Evolutionary conservation across 2,329 filamentous ascomycete species (phyloP), one percentile per base, ranked within the genome.

Genomic region (Madurella fahalii): DNA sequence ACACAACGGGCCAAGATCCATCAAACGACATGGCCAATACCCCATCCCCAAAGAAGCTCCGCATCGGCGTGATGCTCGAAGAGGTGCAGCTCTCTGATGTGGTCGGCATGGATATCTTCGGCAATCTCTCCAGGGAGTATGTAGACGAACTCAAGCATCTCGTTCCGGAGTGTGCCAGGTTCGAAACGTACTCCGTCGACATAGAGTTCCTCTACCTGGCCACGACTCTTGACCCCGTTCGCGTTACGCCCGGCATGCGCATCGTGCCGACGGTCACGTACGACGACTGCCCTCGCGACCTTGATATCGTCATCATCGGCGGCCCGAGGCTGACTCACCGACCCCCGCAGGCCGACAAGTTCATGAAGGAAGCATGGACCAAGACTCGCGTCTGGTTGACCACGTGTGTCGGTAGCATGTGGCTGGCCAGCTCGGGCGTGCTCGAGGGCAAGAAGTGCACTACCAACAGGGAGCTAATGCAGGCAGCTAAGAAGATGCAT

Each of bases 51-150:
- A 43, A 43, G 17, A 43, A 43, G 18, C 47, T 74, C 48, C 71
- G 71, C 59, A 66, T 75, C 59, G 72, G 67, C 54, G 68, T 74
- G 41, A 65, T 74, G 52, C 66, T 69, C 59, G 70, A 74, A 55
- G 53, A 63, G 20, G 67, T 69, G 37, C 73, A 74, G 65, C 64
- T 74, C 54, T 61, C 65, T 49, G 72, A 74, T 61, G 68, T 75
- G 41, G 60, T 68, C 16, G 69, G 70, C 57, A 65, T 73, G 56
- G 73, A 74, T 61, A 60, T 74, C 42, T 52, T 75, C 39, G 71
- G 67, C 56, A 71, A 69, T 63, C 61, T 73, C 11, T 68, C 69
- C 5, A 60, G 17, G n/a, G 18, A 13, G 32, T 59, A 58, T 40
- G 32, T 60, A n/a, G 54, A 62, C 41, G 63, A 61, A 37, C 47